Conservation (phyloP, 371 early-diverging fungal genomes). For the Polyrhizophydium stewartii region DNA sequence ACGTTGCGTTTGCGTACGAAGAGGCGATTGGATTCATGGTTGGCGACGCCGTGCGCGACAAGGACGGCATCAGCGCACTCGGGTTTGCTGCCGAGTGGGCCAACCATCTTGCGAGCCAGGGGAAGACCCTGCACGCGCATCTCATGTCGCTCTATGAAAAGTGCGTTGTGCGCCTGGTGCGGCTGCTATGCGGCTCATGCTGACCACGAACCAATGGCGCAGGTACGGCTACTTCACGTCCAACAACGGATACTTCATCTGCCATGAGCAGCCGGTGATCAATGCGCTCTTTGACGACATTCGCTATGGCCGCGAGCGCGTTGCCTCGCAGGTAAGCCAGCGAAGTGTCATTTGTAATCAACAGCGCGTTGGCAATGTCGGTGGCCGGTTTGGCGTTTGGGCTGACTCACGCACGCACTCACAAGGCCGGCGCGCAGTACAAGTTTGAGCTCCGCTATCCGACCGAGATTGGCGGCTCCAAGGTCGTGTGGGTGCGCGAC, state of each 20-base stretch:
- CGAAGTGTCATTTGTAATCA: no score
- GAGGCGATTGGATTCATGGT: conserved; percentile 72
- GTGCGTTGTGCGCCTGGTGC: neutral
- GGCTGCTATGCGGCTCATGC: neutral
- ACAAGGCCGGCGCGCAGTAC: neutral
- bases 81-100: conserved; percentile 75
- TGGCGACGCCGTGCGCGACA: conserved; percentile 23
- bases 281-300: conserved; percentile 72
- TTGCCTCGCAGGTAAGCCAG: neutral
- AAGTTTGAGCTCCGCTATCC: conserved; percentile 60
- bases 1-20: conserved; percentile 81
- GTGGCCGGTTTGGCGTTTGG: neutral
- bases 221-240: conserved; percentile 83
- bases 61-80: conserved; percentile 60
- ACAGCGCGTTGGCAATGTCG: no score
- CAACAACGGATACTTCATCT: conserved; percentile 85
- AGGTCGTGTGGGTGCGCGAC: conserved; percentile 75
- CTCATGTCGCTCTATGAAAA: neutral
- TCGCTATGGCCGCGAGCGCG: conserved; percentile 58
- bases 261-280: conserved; percentile 70
- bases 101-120: conserved; percentile 57
- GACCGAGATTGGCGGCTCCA: conserved; percentile 58
- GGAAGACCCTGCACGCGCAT: conserved; percentile 21
- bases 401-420: neutral
- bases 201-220: neutral